Percentiles rank a stretch among this genome's conserved stretches.
These are phyloP conservation scores for Sphagnum contortum DNA, from an alignment of 225 moss, liverwort and hornwort genomes.

Conservation along the genomic window DNA sequence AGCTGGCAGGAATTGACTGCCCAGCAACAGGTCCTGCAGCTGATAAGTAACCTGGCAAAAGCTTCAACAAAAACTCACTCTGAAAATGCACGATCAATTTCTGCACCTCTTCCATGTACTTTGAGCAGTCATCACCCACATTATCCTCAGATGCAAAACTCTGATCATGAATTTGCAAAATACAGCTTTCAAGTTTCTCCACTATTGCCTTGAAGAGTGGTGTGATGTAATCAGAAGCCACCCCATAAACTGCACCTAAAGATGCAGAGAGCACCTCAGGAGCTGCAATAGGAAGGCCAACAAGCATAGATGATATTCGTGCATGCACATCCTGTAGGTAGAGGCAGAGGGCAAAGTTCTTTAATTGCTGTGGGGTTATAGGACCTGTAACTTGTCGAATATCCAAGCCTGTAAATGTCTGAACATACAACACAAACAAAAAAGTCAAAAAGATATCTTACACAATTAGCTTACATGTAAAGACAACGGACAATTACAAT, in stretches of 20 bases:
- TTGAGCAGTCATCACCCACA: constrained; percentile 69
- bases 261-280: constrained; percentile 68
- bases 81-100: constrained; percentile 70
- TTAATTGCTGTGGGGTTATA: constrained; percentile 61
- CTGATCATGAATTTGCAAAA: constrained; percentile 90
- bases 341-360: constrained; percentile 81
- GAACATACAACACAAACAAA: constrained; percentile 6
- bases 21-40: constrained; percentile 51
- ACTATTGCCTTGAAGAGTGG: constrained; percentile 88
- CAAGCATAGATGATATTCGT: constrained; percentile 55
- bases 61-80: constrained; percentile 79
- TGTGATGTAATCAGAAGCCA: constrained; percentile 79
- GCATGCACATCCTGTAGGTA: constrained; percentile 88
- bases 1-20: constrained; percentile 77
- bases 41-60: constrained; percentile 66
- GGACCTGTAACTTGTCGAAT: constrained; percentile 84
- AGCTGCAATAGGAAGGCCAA: constrained; percentile 55
- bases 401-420: constrained; percentile 73
- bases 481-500: too few species aligned
- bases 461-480: too few species aligned
- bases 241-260: constrained; percentile 71
- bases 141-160: constrained; percentile 63
- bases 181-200: constrained; percentile 82
- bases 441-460: not conserved
- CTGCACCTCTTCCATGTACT: constrained; percentile 90